phyloP scores from a whole-genome alignment of 2,329 filamentous ascomycete species.

The Exserohilum rostratum region DNA sequence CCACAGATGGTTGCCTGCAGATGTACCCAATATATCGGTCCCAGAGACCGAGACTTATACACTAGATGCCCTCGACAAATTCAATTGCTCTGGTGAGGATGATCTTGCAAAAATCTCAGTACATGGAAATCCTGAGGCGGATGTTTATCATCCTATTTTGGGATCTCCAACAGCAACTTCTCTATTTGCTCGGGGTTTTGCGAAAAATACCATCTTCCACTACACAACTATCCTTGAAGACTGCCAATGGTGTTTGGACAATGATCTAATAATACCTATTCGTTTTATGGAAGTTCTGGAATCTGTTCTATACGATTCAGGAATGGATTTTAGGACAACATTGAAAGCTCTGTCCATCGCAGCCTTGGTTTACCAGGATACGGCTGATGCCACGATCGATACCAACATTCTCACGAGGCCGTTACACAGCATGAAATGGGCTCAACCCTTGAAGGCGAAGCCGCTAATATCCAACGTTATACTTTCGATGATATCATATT shows the following conservation, averaged over 20 bases:
- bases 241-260: not conserved
- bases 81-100: not conserved
- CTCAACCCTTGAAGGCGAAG: not conserved
- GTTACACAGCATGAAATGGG: not conserved
- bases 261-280: not conserved
- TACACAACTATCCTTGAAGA: not conserved
- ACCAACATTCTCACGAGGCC: not conserved
- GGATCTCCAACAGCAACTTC: not conserved
- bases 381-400: not conserved
- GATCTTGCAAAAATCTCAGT: no score
- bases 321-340: no score
- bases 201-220: not conserved
- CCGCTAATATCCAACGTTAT: no score
- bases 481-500: not conserved
- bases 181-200: not conserved
- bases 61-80: not conserved
- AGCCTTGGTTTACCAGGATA: not conserved
- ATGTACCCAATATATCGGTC: not conserved
- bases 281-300: not conserved
- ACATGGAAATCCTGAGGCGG: no score
- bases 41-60: not conserved
- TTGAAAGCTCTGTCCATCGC: not conserved
- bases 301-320: not conserved
- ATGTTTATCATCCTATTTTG: not conserved
- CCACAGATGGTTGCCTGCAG: not conserved